Evolutionary conservation across 768 basidiomycete genomes (phyloP).

Genomic region (Postia placenta): DNA sequence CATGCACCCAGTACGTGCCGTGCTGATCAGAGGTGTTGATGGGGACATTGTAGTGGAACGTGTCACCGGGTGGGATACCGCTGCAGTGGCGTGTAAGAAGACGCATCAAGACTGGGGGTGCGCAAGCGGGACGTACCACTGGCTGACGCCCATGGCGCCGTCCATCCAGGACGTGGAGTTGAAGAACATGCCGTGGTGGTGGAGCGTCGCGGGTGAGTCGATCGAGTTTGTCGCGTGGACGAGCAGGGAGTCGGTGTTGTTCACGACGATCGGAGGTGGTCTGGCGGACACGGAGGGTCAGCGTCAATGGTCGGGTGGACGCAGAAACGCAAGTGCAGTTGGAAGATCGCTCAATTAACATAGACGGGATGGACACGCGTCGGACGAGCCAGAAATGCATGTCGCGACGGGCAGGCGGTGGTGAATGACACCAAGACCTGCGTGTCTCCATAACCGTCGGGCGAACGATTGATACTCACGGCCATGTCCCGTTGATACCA

Average conservation of each 20-base stretch:
- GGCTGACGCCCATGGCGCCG: constrained; percentile 74
- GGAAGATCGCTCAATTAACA: neutral
- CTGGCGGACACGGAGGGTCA: constrained; percentile 30
- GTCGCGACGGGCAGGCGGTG: too few relatives aligned
- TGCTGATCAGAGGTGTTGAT: constrained; percentile 61
- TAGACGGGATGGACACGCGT: neutral
- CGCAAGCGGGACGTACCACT: constrained; percentile 53
- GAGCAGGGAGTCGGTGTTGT: constrained; percentile 62
- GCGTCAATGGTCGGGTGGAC: too few relatives aligned
- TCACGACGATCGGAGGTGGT: constrained; percentile 76
- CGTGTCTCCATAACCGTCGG: neutral
- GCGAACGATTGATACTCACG: constrained; percentile 44
- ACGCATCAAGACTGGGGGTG: neutral
- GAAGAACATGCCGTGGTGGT: constrained; percentile 96
- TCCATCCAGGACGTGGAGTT: constrained; percentile 85
- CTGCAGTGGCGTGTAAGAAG: constrained; percentile 27
- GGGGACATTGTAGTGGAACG: constrained; percentile 72
- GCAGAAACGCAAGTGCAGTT: too few relatives aligned
- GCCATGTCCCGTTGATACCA: constrained; percentile 92
- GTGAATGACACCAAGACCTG: too few relatives aligned
- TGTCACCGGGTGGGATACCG: constrained; percentile 69
- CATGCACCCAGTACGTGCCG: constrained; percentile 82
- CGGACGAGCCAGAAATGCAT: neutral
- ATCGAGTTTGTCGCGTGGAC: constrained; percentile 75
- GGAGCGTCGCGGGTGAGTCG: constrained; percentile 61